Conservation (phyloP, 1,139 yeast species). For the Yamadazyma buinensis region DNA sequence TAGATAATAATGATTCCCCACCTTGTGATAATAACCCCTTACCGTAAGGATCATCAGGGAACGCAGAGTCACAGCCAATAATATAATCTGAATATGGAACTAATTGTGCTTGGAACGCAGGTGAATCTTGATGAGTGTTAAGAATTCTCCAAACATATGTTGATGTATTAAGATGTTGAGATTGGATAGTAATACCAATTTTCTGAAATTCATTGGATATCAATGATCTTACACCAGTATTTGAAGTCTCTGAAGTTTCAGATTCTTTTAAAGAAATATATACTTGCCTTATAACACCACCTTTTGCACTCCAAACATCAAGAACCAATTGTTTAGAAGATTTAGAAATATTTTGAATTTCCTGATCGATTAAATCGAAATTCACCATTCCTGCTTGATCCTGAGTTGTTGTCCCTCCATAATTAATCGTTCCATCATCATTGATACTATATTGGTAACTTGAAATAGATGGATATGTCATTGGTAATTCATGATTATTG, state of each 20-base stretch:
- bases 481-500: conserved; percentile 70
- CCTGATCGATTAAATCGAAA: conserved; percentile 31
- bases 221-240: conserved; percentile 3
- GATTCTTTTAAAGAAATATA: conserved; percentile 35
- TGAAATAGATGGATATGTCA: conserved; percentile 35
- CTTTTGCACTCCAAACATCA: conserved; percentile 87
- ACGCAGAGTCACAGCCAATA: conserved; percentile 72
- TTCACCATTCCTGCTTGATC: conserved; percentile 39
- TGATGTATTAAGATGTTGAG: conserved; percentile 72
- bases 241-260: conserved; percentile 5
- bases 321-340: conserved; percentile 43
- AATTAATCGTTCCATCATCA: conserved; percentile 43
- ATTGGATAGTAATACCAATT: conserved; percentile 69
- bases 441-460: conserved; percentile 31
- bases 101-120: conserved; percentile 82
- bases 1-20: conserved; percentile 76
- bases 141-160: conserved; percentile 88
- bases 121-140: conserved; percentile 70
- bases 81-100: conserved; percentile 86
- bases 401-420: conserved; percentile 32
- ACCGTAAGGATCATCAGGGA: conserved; percentile 43
- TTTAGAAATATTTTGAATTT: conserved; percentile 28
- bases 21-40: conserved; percentile 67
- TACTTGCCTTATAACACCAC: conserved; percentile 61
- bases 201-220: conserved; percentile 21